Evolutionary conservation across 139 green algal genomes (phyloP).

Genomic region (Edaphochlamys debaryana): DNA sequence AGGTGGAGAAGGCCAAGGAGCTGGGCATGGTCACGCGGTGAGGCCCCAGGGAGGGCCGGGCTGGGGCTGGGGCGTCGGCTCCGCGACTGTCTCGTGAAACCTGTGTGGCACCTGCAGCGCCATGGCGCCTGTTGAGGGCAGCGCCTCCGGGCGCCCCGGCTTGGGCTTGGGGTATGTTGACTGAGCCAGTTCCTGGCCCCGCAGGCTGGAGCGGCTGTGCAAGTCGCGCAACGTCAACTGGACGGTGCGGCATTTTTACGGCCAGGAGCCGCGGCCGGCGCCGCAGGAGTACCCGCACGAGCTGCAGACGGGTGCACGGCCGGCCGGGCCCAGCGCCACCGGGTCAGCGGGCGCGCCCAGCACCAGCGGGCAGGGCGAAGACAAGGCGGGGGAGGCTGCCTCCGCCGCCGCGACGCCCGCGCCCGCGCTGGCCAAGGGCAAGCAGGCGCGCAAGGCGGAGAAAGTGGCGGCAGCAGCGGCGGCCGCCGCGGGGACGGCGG

Average conservation of each 20-base stretch:
- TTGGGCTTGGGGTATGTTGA: no score
- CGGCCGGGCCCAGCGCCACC: no score
- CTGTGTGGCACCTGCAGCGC: background rate
- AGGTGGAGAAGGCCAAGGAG: conserved; percentile 50
- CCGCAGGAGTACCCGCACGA: background rate
- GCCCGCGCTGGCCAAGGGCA: background rate
- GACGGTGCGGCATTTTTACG: conserved; percentile 38
- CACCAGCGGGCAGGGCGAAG: no score
- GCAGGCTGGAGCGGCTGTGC: conserved; percentile 65
- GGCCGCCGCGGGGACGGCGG: background rate
- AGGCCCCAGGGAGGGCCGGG: background rate
- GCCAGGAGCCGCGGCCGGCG: background rate
- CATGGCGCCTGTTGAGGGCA: no score
- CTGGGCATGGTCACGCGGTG: conserved; percentile 43
- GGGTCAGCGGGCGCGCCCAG: no score
- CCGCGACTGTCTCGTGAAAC: no score
- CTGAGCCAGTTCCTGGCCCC: no score
- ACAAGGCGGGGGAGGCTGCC: background rate
- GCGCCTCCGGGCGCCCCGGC: no score
- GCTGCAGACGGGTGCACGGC: background rate
- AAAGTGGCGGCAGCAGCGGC: conserved; percentile 2
- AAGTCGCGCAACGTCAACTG: conserved; percentile 53
- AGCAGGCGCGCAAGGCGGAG: conserved; percentile 31
- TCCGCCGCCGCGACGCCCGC: background rate
- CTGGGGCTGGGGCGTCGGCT: no score